These are phyloP conservation scores for Globisporangium nunn DNA, from an alignment of 352 stramenopile species.

Conservation along the genomic window DNA sequence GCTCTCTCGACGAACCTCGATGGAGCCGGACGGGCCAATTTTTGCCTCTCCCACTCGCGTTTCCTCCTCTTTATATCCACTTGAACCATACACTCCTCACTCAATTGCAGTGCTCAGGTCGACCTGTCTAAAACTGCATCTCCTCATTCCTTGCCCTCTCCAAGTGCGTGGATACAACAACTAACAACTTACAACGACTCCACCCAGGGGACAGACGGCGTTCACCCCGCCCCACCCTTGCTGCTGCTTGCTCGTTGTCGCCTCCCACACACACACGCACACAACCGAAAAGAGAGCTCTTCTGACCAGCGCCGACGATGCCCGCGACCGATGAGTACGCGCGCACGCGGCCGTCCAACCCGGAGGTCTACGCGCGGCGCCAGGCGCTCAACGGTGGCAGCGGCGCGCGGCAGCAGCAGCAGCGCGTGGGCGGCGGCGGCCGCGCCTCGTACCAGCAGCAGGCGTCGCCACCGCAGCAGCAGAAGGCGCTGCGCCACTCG, in stretches of 20 bases:
- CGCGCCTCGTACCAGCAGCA: slow-evolving; percentile 23
- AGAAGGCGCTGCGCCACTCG: slow-evolving; percentile 37
- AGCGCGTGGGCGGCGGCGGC: slow-evolving; percentile 7
- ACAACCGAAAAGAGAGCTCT: not conserved
- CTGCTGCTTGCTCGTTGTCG: no score
- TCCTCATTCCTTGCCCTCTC: no score
- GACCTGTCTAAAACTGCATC: no score
- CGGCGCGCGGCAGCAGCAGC: slow-evolving; percentile 4
- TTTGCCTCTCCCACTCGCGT: not conserved
- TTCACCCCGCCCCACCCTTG: not conserved
- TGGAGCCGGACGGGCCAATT: not conserved
- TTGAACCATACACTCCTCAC: no score
- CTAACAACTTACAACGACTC: not conserved
- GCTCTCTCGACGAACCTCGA: not conserved
- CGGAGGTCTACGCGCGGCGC: slow-evolving; percentile 15
- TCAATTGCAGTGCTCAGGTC: no score
- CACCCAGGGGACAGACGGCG: not conserved
- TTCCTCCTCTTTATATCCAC: not conserved
- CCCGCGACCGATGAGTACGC: slow-evolving; percentile 27
- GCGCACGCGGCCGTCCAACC: slow-evolving; percentile 25
- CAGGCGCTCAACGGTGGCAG: slow-evolving; percentile 6
- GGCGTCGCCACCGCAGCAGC: slow-evolving; percentile 10
- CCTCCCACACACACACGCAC: not conserved
- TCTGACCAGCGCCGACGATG: slow-evolving; percentile 3
- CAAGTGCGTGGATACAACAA: no score